phyloP scores from a whole-genome alignment of 345 rosid genomes.

The Lenwebbia sp. region DNA sequence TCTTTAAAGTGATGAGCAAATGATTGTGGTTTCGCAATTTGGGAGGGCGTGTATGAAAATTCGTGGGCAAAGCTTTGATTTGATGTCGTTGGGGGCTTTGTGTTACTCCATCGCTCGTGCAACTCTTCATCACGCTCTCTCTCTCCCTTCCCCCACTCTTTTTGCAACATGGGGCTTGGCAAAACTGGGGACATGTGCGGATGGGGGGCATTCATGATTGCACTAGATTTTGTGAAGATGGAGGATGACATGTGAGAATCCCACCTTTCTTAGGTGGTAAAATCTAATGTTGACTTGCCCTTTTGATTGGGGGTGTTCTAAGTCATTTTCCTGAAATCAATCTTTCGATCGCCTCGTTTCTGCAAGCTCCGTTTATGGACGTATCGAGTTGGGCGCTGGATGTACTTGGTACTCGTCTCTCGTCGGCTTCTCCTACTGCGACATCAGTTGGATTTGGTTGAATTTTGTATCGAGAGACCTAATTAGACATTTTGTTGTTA shows the following conservation, averaged over 20 bases:
- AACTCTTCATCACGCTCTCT: background rate
- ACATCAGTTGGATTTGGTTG: no score
- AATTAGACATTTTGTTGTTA: background rate
- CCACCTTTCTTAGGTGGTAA: background rate
- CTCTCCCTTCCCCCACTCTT: no score
- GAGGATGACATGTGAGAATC: background rate
- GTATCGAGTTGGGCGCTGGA: rapidly evolving
- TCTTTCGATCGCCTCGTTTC: background rate
- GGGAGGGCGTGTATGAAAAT: background rate
- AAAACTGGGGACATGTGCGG: background rate
- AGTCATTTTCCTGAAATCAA: background rate
- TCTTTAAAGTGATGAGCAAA: background rate
- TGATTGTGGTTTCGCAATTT: background rate
- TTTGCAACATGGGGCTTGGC: background rate
- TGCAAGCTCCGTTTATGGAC: background rate
- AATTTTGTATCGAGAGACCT: no score
- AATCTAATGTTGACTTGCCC: background rate
- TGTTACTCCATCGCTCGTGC: background rate
- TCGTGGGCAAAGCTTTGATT: background rate
- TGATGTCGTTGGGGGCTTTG: background rate
- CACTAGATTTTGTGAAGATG: background rate
- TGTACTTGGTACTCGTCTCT: background rate
- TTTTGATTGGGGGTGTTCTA: background rate
- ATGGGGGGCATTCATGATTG: background rate
- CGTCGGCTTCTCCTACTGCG: no score